Evolutionary conservation across 257 asterid genomes (phyloP), one percentile per base, ranked within the genome.

Genomic region (Jaltomata sinuosa): DNA sequence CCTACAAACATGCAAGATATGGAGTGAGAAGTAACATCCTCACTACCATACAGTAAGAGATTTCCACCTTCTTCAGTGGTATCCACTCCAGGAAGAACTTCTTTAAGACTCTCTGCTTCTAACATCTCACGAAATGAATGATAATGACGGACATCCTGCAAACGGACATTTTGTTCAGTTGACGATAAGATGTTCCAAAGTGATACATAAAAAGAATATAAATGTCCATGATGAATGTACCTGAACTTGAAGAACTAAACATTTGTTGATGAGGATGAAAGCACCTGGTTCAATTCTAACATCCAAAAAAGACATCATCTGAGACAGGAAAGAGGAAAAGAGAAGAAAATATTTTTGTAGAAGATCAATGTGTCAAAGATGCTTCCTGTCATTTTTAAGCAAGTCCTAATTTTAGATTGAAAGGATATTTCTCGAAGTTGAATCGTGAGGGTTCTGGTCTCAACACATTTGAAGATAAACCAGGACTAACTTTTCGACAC

Each of bases 111-210:
- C 87, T 93, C 98, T 80, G 87, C 85, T 89, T 92, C 92, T 85
- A 96, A 85, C 98, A 96, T 94, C 85, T 96, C 98, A 53, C 6
- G 88, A 80, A 96, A 96, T 84, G 98, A 92, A 85, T 93, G 89
- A 90, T 93, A 93, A n/a, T 85, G 85, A 49, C 78, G 91, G 85
- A 92, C 87, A 83, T 90, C 94, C 99, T 96, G 92, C 57, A 87
- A 87, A 83, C 50, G 6, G 0, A 19, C 25, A 49, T 49, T 76
- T 27, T 18, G 0, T 29, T 74, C 62, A 49, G 82, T 77, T 18
- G 0, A 16, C 45, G 47, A 49, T 77, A 49, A 77, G 25, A 47
- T 0, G 61, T 47, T 15, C 27, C 61, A 4, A 76, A 16, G 27
- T 16, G 61, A 47, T 27, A 27, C 27, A 49, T 16, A 77, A 27